Evolutionary conservation across 208 protist species (phyloP).

Genomic region (Trypanosoma mega): DNA sequence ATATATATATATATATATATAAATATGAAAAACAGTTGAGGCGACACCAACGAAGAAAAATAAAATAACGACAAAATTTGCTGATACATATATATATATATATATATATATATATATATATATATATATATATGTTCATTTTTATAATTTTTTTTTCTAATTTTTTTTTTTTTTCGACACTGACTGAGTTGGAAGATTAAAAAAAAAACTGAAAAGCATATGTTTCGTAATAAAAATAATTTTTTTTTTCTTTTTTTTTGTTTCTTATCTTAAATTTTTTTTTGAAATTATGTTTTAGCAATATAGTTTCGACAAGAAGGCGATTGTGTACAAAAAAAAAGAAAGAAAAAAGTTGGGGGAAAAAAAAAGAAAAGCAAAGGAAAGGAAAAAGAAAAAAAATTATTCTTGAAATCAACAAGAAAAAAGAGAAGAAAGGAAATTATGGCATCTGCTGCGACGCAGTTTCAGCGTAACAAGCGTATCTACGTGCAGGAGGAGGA

Average conservation of each 20-base stretch:
- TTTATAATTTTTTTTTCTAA: conserved; percentile 1
- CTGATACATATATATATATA: too few relatives aligned
- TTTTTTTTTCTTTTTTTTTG: conserved; percentile 21
- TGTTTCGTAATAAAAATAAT: background rate
- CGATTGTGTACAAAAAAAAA: background rate
- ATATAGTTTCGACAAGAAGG: background rate
- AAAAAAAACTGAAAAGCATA: background rate
- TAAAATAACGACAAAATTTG: too few relatives aligned
- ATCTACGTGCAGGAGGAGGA: conserved; percentile 84
- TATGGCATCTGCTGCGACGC: conserved; percentile 40
- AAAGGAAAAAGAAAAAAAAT: conserved; percentile 17
- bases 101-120: too few relatives aligned
- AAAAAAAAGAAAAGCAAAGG: too few relatives aligned
- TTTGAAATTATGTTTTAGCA: background rate
- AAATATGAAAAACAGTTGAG: too few relatives aligned
- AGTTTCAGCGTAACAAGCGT: conserved; percentile 87
- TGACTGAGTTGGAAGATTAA: background rate
- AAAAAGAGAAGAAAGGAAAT: conserved; percentile 6
- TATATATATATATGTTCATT: background rate
- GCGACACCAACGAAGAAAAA: too few relatives aligned
- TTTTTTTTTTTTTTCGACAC: conserved; percentile 2
- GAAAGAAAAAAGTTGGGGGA: background rate
- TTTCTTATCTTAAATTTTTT: conserved; percentile 9
- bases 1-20: conserved; percentile 12
- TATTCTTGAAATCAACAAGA: background rate